Evolutionary conservation across 768 basidiomycete species (phyloP).

Genomic region (Pleurotus citrinopileatus): DNA sequence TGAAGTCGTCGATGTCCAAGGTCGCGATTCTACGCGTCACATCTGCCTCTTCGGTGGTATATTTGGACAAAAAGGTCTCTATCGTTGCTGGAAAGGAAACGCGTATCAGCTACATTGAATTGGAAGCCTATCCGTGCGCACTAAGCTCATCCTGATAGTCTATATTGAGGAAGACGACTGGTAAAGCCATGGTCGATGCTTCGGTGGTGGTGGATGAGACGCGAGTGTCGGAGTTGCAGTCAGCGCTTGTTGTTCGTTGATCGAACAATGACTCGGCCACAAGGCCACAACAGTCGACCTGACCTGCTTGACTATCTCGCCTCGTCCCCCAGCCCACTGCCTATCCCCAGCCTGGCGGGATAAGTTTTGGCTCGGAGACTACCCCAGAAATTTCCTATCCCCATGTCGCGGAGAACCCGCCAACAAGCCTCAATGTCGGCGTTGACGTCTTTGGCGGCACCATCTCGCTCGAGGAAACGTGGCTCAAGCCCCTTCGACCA

Average conservation of each 20-base stretch:
- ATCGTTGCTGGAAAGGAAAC: conserved; percentile 52
- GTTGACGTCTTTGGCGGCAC: conserved; percentile 17
- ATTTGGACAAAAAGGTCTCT: conserved; percentile 66
- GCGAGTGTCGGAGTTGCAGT: conserved; percentile 17
- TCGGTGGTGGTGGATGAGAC: conserved; percentile 26
- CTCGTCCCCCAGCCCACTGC: too few relatives aligned
- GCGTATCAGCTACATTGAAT: not conserved
- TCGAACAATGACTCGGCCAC: too few relatives aligned
- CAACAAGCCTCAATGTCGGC: too few relatives aligned
- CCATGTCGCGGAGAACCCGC: too few relatives aligned
- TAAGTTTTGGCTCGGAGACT: too few relatives aligned
- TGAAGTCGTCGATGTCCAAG: conserved; percentile 61
- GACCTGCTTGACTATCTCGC: too few relatives aligned
- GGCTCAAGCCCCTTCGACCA: conserved; percentile 2
- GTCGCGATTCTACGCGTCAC: conserved; percentile 64
- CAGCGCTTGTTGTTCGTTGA: too few relatives aligned
- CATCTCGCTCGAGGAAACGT: conserved; percentile 22
- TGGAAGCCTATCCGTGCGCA: conserved; percentile 17
- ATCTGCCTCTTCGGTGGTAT: conserved; percentile 63
- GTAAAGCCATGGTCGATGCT: conserved; percentile 54
- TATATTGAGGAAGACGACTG: conserved; percentile 55
- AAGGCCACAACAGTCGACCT: too few relatives aligned
- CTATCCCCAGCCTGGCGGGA: too few relatives aligned
- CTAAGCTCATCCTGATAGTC: conserved; percentile 76
- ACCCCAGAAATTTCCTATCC: too few relatives aligned